Base-by-base conservation (phyloP, 1,139 yeast genomes). In the Groenewaldozyma sp. region DNA sequence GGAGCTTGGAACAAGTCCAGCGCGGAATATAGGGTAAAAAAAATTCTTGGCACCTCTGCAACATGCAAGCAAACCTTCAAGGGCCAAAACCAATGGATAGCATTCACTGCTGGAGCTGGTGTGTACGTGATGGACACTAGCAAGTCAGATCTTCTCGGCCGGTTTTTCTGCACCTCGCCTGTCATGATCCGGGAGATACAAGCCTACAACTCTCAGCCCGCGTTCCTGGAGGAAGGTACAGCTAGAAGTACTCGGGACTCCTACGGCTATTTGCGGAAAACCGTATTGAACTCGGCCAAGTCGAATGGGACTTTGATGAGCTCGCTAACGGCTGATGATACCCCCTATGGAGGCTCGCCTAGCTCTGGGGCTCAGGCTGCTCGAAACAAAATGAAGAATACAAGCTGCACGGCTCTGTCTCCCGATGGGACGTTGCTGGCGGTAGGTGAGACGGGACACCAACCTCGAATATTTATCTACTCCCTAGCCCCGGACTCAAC, bases 41-140 rank as follows among this genome's bases (percentile, higher is more conserved):
- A 59, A 34, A 64, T 67, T 14, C 63, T 63, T 38, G 73, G 74
- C 1, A 64, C 71, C 0, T 64, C 71, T 1, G 65, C 71, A 0
- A 55, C 54, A n/a, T 53, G 58, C 4, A 53, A 56, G 14, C 52
- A 65, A 9, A 60, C 70, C 34, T 63, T 75, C 43, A 59, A 66
- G 20, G 58, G 67, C 1, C 65, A 63, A 20, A 69, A 61, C 10
- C 60, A 68, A 45, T 42, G 62, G 4, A 50, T 78, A 11, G 83
- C 79, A 0, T 78, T 77, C 49, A 68, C 76, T 1, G 82, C 82
- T 3, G 77, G 84, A 37, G 82, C 82, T 4, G 84, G 84, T 0
- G 82, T 76, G 1, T 80, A 77, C 3, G 74, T 76, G 3, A 59
- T 72, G 33, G 44, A 43, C 17, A 13, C 58, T 13, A 51, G 36